Evolutionary conservation across 805 yeast species (phyloP), one percentile per base, ranked within the genome.

Genomic region (Pichia insulana): DNA sequence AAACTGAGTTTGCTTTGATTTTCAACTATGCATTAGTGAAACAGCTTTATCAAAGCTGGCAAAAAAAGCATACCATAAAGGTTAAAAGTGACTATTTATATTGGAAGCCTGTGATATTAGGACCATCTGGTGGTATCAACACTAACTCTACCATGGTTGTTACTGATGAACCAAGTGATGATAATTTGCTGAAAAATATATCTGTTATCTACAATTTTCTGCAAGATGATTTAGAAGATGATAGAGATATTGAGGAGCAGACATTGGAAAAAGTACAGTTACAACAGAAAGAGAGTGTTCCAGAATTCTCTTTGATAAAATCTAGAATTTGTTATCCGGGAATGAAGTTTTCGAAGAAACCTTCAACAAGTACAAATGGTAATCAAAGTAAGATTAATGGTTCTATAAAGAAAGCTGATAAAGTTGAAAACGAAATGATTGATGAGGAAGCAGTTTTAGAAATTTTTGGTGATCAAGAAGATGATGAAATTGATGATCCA

Each of bases 41-140:
- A 22, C 42, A 50, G 12, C 64, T 70, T 0, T 66, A 80, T 3
- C 40, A 40, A 0, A 62, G 66, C 20, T 80, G 85, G 83, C 70
- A 73, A 41, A 40, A 58, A 3, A 84, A 81, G 51, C 62, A 63
- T 0, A 76, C 79, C 46, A 69, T 69, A 13, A 57, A 56, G 27
- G 50, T 86, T n/a, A 68, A 78, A 34, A 71, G 76, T 3, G 63
- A 65, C 0, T 68, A 69, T 34, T 63, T 87, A 12, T 48, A 86
- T 12, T 87, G 96, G 95, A 83, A 82, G 52, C 88, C 89, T 1
- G 71, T 84, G 61, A 71, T 84, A n/a, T 72, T 78, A 52, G 95
- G 95, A 0, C 90, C 92, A 0, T 80, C 89, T 0, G 87, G 92
- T 18, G 95, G 95, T 12, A 80, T 86, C 30, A 82, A 83, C 52